Conservation (phyloP, 164 flowering plant species). For the Brasenia schreberi region DNA sequence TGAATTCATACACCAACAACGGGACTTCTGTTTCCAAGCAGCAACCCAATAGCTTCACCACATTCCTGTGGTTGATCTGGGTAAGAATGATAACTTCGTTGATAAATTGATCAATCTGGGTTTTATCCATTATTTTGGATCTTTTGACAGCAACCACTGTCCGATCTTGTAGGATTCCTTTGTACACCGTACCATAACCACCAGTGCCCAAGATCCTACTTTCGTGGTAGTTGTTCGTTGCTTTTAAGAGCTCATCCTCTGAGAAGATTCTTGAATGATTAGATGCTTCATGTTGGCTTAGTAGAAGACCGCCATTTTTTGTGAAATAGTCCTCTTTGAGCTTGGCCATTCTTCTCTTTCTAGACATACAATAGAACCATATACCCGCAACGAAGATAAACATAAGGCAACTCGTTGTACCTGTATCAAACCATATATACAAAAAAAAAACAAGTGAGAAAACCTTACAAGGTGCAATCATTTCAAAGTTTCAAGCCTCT, state of each 20-base stretch:
- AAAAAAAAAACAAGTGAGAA: too few species aligned
- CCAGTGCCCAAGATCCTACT: too few species aligned
- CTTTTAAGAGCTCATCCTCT: too few species aligned
- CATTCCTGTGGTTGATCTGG: too few species aligned
- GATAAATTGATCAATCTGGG: slow-evolving; percentile 14
- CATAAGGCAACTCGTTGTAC: too few species aligned
- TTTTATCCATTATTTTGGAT: slow-evolving; percentile 12
- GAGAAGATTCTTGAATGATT: background rate
- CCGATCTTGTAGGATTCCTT: too few species aligned
- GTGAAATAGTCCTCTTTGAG: slow-evolving; percentile 26
- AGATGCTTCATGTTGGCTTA: slow-evolving; percentile 20
- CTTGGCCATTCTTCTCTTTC: slow-evolving; percentile 17
- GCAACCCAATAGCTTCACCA: too few species aligned
- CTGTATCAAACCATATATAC: too few species aligned
- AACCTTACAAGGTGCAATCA: too few species aligned
- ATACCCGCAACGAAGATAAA: background rate
- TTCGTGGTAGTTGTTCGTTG: too few species aligned
- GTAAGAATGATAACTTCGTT: background rate
- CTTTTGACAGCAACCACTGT: slow-evolving; percentile 3
- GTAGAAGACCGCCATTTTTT: slow-evolving; percentile 32
- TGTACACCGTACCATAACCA: too few species aligned
- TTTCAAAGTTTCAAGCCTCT: too few species aligned
- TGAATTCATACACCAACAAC: slow-evolving; percentile 14
- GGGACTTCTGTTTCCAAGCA: slow-evolving; percentile 9
- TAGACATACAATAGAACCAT: slow-evolving; percentile 15